A percentile compares a stretch with the other conserved stretches of the same genome.
Conservation (phyloP, 148 eudicot genomes). For the Camellia japonica region DNA sequence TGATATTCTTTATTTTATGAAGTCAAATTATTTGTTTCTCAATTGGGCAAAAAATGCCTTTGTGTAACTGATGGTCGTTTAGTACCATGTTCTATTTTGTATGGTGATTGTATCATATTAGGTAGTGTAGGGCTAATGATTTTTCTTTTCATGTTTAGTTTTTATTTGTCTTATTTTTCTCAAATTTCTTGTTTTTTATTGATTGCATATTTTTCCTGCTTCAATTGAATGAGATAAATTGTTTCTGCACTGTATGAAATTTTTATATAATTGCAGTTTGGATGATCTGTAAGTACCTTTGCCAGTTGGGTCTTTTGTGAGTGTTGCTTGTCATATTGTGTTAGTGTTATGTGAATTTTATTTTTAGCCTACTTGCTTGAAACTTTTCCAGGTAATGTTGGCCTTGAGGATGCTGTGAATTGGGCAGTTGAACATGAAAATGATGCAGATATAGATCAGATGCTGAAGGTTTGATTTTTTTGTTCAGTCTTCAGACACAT, state of each 20-base stretch:
- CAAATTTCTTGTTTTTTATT: background rate
- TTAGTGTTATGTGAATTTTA: background rate
- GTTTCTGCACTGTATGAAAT: background rate
- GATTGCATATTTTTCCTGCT: background rate
- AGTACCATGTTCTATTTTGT: background rate
- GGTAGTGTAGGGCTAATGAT: background rate
- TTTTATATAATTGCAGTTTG: background rate
- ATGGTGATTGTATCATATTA: background rate
- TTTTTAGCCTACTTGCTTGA: background rate
- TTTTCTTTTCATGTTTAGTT: too few relatives aligned
- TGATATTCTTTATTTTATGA: background rate
- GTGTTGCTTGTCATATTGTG: too few relatives aligned
- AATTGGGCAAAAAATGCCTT: background rate
- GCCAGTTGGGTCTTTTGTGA: background rate
- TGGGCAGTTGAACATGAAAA: conserved; percentile 96
- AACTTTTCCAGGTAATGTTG: conserved; percentile 54
- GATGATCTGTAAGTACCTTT: background rate
- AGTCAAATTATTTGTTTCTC: background rate
- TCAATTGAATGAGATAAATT: background rate
- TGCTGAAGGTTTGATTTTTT: conserved; percentile 65
- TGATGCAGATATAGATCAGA: conserved; percentile 82
- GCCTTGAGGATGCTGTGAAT: conserved; percentile 83
- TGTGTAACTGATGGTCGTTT: background rate
- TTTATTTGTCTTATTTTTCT: too few relatives aligned
- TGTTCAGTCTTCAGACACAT: background rate